These are phyloP conservation scores for Spongispora temasekensis DNA, from an alignment of 1,284 basidiomycete genomes.

Conservation along the genomic window DNA sequence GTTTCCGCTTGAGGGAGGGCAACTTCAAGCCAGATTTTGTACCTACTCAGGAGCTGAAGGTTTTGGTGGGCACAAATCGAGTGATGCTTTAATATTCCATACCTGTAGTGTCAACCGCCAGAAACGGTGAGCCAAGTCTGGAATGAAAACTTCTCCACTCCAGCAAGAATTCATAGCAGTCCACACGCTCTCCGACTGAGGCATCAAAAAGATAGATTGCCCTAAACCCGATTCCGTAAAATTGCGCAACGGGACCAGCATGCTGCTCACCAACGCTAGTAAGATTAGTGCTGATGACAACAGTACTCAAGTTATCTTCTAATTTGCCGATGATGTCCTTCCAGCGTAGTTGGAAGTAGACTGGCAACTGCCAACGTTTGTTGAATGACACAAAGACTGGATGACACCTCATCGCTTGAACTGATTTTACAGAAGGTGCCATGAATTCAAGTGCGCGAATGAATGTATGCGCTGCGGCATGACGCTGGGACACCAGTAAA, in stretches of 20 bases:
- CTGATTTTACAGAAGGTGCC: conserved; percentile 73
- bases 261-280: conserved; percentile 20
- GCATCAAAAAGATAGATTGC: conserved; percentile 47
- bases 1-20: conserved; percentile 41
- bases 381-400: conserved; percentile 74
- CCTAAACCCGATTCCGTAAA: conserved; percentile 31
- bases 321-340: conserved; percentile 85
- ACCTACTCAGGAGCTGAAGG: conserved; percentile 73
- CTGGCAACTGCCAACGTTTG: conserved; percentile 90
- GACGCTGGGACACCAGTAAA: conserved; percentile 55
- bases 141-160: conserved; percentile 82
- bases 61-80: conserved; percentile 8
- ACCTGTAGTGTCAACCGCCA: conserved; percentile 91
- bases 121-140: conserved; percentile 79
- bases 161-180: conserved; percentile 77
- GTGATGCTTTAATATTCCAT: conserved; percentile 8
- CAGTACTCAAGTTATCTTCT: conserved; percentile 63
- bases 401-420: conserved; percentile 72
- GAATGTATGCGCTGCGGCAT: conserved; percentile 82
- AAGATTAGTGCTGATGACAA: conserved; percentile 43
- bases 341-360: conserved; percentile 98
- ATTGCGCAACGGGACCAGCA: neutral
- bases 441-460: conserved; percentile 82
- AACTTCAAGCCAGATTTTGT: conserved; percentile 70
- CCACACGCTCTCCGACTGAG: conserved; percentile 73